Base-by-base conservation (phyloP, 768 basidiomycete genomes). In the Mycena crocata region DNA sequence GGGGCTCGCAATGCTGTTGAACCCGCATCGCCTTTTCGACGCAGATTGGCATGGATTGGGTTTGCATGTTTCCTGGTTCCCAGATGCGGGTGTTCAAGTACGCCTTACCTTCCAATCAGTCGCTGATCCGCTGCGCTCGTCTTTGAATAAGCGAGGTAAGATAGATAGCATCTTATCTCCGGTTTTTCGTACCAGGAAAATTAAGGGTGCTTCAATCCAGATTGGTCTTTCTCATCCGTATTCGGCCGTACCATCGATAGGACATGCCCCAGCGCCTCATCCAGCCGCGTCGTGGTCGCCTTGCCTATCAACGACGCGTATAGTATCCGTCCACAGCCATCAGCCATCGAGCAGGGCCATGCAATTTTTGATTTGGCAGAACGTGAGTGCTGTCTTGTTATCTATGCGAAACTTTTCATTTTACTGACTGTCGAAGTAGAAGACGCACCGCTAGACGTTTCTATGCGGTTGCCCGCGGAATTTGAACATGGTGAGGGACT, bases 31-130 rank as follows among this genome's bases (percentile, higher is more conserved):
- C 6, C 78, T 96, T 6, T 96, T 98, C 71, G 93, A 94, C 69
- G 93, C 93, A 7, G 91, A 94, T 71, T 97, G 94, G 93, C 95
- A 96, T 74, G 93, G 93, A 1, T 86, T 98, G 73, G 87, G 90
- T 9, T 81, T 96, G 1, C 91, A 94, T 75, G 92, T 94, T 4
- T 76, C 85, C 32, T 93, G 89, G 82, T 82, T 37, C 15, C 35
- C 80, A 26, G 78, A 83, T 49, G 79, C 80, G 5, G 77, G 76
- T 40, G 90, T 87, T 23, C 81, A 94, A 30, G 87, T 94, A 37
- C 80, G 83, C 65, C 76, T 96, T 54, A 84, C 84, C 1, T 88
- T 91, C 65, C 94, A 95, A 73, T 85, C 89, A 19, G 90, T 98
- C 5, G 85, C 89, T 23, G 90, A 98, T 75, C 91, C 96, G 17